A percentile compares a stretch with the other conserved stretches of the same genome.
phyloP scores from a whole-genome alignment of 805 yeast species.

The Metschnikowia orientalis region DNA sequence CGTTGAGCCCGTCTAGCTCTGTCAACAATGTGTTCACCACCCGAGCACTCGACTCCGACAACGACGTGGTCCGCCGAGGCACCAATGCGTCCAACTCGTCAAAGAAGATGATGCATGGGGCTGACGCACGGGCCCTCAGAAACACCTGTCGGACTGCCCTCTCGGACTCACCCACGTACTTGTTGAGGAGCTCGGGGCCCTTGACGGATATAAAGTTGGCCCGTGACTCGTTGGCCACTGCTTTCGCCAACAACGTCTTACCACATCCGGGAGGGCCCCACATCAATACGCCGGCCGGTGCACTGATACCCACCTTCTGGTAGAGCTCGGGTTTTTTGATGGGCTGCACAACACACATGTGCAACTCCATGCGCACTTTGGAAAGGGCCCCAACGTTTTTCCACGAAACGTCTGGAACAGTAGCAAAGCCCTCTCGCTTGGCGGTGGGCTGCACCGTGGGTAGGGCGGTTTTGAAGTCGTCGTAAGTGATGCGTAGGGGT shows the following conservation, averaged over 20 bases:
- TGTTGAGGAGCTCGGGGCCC: conserved; percentile 92
- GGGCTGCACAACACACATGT: conserved; percentile 97
- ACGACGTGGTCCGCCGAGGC: conserved; percentile 84
- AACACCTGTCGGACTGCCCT: conserved; percentile 91
- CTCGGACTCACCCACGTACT: conserved; percentile 95
- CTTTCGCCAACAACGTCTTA: conserved; percentile 91
- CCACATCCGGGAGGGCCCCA: conserved; percentile 99
- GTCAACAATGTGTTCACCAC: conserved; percentile 94
- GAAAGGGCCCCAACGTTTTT: conserved; percentile 86
- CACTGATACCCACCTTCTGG: conserved; percentile 86
- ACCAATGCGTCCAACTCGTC: conserved; percentile 96
- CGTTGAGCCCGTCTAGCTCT: conserved; percentile 91
- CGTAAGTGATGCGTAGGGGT: conserved; percentile 69
- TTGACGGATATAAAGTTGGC: conserved; percentile 94
- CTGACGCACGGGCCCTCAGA: conserved; percentile 84
- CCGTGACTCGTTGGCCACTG: conserved; percentile 95
- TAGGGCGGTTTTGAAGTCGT: conserved; percentile 78
- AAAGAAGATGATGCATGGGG: conserved; percentile 91
- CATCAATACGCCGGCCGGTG: conserved; percentile 93
- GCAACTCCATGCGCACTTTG: conserved; percentile 78
- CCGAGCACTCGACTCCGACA: conserved; percentile 85
- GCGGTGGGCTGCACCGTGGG: conserved; percentile 97
- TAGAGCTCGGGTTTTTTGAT: conserved; percentile 88
- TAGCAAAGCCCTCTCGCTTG: conserved; percentile 96
- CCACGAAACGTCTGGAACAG: conserved; percentile 98